Conservation (phyloP, 2,329 filamentous ascomycete species). For the Botryosphaeria dothidea region DNA sequence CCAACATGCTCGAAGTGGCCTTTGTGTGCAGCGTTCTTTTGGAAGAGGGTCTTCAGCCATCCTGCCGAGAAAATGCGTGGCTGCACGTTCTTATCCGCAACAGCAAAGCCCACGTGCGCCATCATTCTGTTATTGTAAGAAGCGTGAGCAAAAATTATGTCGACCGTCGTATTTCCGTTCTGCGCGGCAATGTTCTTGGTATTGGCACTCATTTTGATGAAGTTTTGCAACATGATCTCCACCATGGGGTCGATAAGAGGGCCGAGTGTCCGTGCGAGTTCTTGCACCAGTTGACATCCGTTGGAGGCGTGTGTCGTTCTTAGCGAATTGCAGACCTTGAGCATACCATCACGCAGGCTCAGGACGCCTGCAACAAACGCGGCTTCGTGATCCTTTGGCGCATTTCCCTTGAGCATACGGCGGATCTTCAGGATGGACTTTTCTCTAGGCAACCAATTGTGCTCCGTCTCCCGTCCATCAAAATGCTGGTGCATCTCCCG, state of each 20-base stretch:
- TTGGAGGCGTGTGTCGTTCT: slow-evolving; percentile 89
- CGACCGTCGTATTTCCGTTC: slow-evolving; percentile 78
- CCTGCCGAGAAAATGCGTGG: slow-evolving; percentile 74
- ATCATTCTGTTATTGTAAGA: slow-evolving; percentile 79
- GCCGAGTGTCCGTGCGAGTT: slow-evolving; percentile 75
- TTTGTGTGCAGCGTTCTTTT: slow-evolving; percentile 76
- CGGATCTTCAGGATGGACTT: slow-evolving; percentile 76
- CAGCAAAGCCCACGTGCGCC: slow-evolving; percentile 80
- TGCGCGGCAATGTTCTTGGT: slow-evolving; percentile 93
- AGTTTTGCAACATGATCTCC: slow-evolving; percentile 82
- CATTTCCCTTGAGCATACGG: slow-evolving; percentile 80
- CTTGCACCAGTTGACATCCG: slow-evolving; percentile 80
- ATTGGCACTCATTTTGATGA: slow-evolving; percentile 84
- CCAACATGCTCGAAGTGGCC: slow-evolving; percentile 80
- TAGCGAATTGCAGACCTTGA: slow-evolving; percentile 81
- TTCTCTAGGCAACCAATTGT: slow-evolving; percentile 88
- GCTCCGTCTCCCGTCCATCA: slow-evolving; percentile 84
- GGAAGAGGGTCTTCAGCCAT: slow-evolving; percentile 83
- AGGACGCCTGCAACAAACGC: slow-evolving; percentile 72
- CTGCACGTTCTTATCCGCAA: slow-evolving; percentile 91
- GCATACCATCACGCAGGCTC: slow-evolving; percentile 77
- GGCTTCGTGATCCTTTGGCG: slow-evolving; percentile 71
- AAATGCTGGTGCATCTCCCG: slow-evolving; percentile 79
- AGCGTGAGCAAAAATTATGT: slow-evolving; percentile 74
- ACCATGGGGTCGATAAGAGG: slow-evolving; percentile 83